Base-by-base conservation (phyloP, 768 basidiomycete genomes). In the Amanita subjunquillea region DNA sequence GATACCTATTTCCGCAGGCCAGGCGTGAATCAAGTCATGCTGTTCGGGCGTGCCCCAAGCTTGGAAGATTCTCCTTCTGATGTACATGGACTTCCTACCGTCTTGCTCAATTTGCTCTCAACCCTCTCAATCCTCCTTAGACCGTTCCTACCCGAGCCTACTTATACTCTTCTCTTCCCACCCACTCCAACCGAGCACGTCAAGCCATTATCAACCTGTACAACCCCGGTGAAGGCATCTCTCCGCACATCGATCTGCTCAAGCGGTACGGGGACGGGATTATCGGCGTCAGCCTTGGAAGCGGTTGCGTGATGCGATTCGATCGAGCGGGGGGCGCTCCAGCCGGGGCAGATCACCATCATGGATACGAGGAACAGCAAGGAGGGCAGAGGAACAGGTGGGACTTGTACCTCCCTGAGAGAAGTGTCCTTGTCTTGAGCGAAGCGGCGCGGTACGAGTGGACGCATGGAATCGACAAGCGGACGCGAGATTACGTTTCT, bases 141-240 rank as follows among this genome's bases (percentile, higher is more conserved):
- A 3, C 75, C 78, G 2, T 55, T 67, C 13, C 66, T 92, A 2
- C 78, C 85, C 0, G 46, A 60, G 2, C 63, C 70, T 25, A 75
- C 72, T 0, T 74, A 83, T 56, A 59, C 65, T 6, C 70, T 88
- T 17, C 72, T 91, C 22, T 91, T 91, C 59, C 83, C 85, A 1
- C 54, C 55, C 4, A 57, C 61, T 41, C 67, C 74, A 29, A 64
- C 67, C 62, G 60, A 41, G 84, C 88, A 0, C 76, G 91, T 25
- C 93, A 97, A 62, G 88, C 82, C 1, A 98, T 97, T 52, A 58
- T 97, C 49, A 98, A 97, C 63, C 71, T 93, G 1, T 98, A 98
- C 64, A 69, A 70, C 20, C 90, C 92, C 0, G 94, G 94, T 6
- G 82, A 92, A 63, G 94, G 94, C 9, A 97, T 98, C 57, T 72